Evolutionary conservation across 2,329 filamentous ascomycete genomes (phyloP).

Genomic region (Lasiodiplodia theobromae): DNA sequence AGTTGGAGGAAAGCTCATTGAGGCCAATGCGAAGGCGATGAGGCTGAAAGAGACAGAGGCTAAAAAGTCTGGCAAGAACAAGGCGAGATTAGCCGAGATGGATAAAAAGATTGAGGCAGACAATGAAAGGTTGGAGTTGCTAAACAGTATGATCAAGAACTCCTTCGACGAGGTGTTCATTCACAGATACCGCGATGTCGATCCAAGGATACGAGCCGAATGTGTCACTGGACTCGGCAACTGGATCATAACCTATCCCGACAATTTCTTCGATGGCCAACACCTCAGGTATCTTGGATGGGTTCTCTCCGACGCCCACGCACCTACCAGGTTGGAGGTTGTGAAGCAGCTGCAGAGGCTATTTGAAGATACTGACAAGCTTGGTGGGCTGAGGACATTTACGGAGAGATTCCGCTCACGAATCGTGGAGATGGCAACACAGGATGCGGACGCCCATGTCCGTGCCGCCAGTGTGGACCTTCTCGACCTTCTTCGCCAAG

Average conservation of each 20-base stretch:
- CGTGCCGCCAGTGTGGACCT: conserved; percentile 82
- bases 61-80: conserved; percentile 76
- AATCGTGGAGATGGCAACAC: conserved; percentile 89
- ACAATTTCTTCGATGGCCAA: conserved; percentile 86
- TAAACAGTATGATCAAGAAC: conserved; percentile 78
- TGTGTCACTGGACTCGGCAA: conserved; percentile 85
- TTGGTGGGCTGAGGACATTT: conserved; percentile 81
- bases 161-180: conserved; percentile 94
- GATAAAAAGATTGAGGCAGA: conserved; percentile 75
- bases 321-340: conserved; percentile 81
- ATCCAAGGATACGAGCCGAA: conserved; percentile 85
- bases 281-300: conserved; percentile 95
- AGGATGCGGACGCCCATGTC: conserved; percentile 81
- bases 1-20: conserved; percentile 73
- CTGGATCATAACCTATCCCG: conserved; percentile 87
- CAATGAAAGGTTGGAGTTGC: conserved; percentile 71
- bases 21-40: conserved; percentile 75
- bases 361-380: conserved; percentile 80
- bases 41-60: conserved; percentile 81
- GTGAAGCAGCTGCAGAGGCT: conserved; percentile 81
- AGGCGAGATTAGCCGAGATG: conserved; percentile 76
- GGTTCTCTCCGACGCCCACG: conserved; percentile 84
- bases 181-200: conserved; percentile 93
- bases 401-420: conserved; percentile 89
- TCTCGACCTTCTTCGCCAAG: conserved; percentile 80